Evolutionary conservation across 2,329 filamentous ascomycete genomes (phyloP), one percentile per base, ranked within the genome.

Genomic region (Chrysoporthe cubensis): DNA sequence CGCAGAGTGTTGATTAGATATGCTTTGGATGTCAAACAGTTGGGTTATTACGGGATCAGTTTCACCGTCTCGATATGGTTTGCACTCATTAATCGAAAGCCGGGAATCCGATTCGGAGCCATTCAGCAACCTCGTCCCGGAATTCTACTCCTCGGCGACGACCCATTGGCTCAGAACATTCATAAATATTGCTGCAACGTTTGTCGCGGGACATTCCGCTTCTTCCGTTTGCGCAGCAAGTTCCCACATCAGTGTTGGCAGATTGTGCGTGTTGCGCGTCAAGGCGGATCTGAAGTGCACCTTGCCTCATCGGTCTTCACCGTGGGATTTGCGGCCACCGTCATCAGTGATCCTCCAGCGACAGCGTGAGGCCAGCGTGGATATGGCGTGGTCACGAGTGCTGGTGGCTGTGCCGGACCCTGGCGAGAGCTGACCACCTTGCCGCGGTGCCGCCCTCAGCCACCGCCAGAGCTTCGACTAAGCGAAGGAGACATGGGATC

Each of bases 371-470:
- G 50, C 21, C 4, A 9, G 4, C 7, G 16, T 21, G 13, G 11
- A 18, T 16, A 9, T 48, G 16, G 9, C 7, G 44, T 48, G 6
- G 16, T 9, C 8, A 48, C n/a, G 44, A n/a, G 44, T 7, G 44
- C 44, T n/a, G 3, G 63, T 58, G 66, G 62, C 66, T 61, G 62
- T 67, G 66, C 56, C 54, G 14, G 26, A 16, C 26, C 26, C 50
- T 32, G 50, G 21, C n/a, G 16, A 32, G 13, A 42, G 18, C 32
- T 61, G 62, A 61, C 42, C 56, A 56, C 37, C 62, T 5, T 57
- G 16, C 16, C 26, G 26, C 26, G 26, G 26, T 26, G 26, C 26
- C 7, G 11, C 16, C 18, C 13, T 52, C 16, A n/a, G 21, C 50
- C 26, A 14, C 8, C 32, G 32, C 7, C 2, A 56, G 37, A 26